Conservation (phyloP, 2,329 filamentous ascomycete genomes). For the Alternaria brassicae region DNA sequence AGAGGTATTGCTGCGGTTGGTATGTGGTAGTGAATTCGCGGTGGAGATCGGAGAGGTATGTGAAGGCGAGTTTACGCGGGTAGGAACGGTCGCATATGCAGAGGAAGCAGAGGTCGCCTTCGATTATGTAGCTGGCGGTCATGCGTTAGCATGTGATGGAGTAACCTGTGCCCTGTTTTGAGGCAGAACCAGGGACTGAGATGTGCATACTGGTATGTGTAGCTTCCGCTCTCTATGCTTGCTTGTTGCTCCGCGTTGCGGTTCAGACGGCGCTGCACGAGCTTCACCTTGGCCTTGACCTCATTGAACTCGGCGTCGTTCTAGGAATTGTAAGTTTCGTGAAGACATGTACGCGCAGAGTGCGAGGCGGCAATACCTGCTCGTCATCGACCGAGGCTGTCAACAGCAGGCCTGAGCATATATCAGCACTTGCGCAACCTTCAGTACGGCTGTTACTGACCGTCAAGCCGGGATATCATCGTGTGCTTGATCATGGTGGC, state of each 20-base stretch:
- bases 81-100: slow-evolving; percentile 94
- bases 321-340: slow-evolving; percentile 44
- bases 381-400: slow-evolving; percentile 95
- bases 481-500: slow-evolving; percentile 82
- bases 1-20: slow-evolving; percentile 73
- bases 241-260: slow-evolving; percentile 90
- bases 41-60: slow-evolving; percentile 91
- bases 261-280: slow-evolving; percentile 86
- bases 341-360: slow-evolving; percentile 1
- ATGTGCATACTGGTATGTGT: slow-evolving; percentile 79
- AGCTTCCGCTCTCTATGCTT: slow-evolving; percentile 83
- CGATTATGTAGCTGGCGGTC: slow-evolving; percentile 76
- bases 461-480: slow-evolving; percentile 92
- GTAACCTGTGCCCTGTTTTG: neutral
- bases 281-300: slow-evolving; percentile 88
- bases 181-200: neutral
- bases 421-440: slow-evolving; percentile 26
- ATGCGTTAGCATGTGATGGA: slow-evolving; percentile 15
- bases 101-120: slow-evolving; percentile 84
- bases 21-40: slow-evolving; percentile 92
- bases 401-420: slow-evolving; percentile 79
- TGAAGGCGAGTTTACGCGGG: slow-evolving; percentile 97
- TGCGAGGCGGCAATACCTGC: slow-evolving; percentile 59
- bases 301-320: slow-evolving; percentile 80
- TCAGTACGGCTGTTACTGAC: slow-evolving; percentile 54